Conservation (phyloP, 2,329 filamentous ascomycete genomes). For the Cladosporium sp. region DNA sequence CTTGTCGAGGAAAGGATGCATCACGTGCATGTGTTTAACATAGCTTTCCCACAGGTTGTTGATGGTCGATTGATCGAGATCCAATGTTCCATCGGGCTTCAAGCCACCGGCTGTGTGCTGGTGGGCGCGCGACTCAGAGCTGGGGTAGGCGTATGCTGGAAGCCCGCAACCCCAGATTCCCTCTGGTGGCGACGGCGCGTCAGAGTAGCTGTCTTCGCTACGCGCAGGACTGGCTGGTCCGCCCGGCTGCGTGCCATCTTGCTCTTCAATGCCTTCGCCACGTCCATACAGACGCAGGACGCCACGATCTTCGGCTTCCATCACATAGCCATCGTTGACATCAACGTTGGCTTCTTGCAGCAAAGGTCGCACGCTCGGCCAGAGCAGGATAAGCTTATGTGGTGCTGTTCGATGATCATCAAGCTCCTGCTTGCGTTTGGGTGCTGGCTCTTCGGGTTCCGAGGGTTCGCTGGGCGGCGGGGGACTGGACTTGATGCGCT, state of each 20-base stretch:
- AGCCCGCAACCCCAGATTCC: constrained; percentile 48
- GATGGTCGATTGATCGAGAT: constrained; percentile 50
- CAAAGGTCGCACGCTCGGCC: constrained; percentile 43
- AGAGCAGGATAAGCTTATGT: constrained; percentile 69
- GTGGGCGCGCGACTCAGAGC: constrained; percentile 29
- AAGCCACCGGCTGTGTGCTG: constrained; percentile 45
- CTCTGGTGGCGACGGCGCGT: constrained; percentile 42
- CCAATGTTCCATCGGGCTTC: constrained; percentile 49
- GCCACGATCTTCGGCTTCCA: constrained; percentile 35
- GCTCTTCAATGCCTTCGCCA: constrained; percentile 37
- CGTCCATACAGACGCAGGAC: constrained; percentile 33
- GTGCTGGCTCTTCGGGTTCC: constrained; percentile 33
- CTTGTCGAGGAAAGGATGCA: constrained; percentile 62
- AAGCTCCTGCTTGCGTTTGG: constrained; percentile 62
- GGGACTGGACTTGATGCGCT: constrained; percentile 10
- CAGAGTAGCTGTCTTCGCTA: constrained; percentile 33
- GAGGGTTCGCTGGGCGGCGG: constrained; percentile 5
- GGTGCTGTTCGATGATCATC: constrained; percentile 88
- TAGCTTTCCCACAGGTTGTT: constrained; percentile 52
- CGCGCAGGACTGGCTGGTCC: constrained; percentile 36
- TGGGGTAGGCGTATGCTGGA: constrained; percentile 17
- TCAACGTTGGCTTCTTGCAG: constrained; percentile 25
- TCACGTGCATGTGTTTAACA: constrained; percentile 55
- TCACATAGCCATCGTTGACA: constrained; percentile 32
- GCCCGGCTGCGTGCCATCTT: constrained; percentile 30